Percentiles rank a stretch among this genome's conserved stretches.
phyloP scores from a whole-genome alignment of 139 green algal genomes.

The Monoraphidium neglectum region DNA sequence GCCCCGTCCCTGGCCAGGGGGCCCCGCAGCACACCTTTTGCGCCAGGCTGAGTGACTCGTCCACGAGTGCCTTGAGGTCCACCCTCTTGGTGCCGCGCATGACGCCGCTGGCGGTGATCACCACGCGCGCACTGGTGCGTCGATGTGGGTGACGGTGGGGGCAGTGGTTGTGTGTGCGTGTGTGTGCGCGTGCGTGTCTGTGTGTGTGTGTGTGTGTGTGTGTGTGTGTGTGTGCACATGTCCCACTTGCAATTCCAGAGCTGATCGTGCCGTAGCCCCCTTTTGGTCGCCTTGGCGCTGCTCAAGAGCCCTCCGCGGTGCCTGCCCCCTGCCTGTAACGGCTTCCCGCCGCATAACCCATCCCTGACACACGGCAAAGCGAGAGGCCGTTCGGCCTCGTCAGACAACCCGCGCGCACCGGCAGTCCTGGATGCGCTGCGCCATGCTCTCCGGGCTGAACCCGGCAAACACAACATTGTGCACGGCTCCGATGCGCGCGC shows the following conservation, averaged over 20 bases:
- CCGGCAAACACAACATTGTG: constrained; percentile 94
- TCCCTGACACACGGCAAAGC: neutral
- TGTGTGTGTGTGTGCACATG: neutral
- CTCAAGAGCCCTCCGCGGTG: neutral
- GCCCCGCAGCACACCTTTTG: too few species aligned
- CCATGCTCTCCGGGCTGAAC: constrained; percentile 86
- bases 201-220: neutral
- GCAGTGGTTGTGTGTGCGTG: neutral
- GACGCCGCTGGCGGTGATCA: constrained; percentile 78
- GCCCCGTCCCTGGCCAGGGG: neutral
- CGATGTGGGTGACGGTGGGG: neutral
- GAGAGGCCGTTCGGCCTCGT: neutral
- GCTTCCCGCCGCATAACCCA: neutral
- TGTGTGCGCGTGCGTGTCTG: neutral
- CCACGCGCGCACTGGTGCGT: constrained; percentile 38
- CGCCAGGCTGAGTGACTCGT: constrained; percentile 50
- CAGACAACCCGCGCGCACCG: neutral
- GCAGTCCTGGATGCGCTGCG: constrained; percentile 38
- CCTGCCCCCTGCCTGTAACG: neutral
- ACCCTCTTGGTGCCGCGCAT: constrained; percentile 86
- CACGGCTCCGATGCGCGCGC: constrained; percentile 92
- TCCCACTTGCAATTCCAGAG: neutral
- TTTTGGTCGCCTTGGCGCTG: neutral
- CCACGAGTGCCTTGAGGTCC: constrained; percentile 86
- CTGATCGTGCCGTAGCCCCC: too few species aligned